These are phyloP conservation scores for Mycosphaerella sp. DNA, from an alignment of 2,329 filamentous ascomycete species.

Conservation along the genomic window DNA sequence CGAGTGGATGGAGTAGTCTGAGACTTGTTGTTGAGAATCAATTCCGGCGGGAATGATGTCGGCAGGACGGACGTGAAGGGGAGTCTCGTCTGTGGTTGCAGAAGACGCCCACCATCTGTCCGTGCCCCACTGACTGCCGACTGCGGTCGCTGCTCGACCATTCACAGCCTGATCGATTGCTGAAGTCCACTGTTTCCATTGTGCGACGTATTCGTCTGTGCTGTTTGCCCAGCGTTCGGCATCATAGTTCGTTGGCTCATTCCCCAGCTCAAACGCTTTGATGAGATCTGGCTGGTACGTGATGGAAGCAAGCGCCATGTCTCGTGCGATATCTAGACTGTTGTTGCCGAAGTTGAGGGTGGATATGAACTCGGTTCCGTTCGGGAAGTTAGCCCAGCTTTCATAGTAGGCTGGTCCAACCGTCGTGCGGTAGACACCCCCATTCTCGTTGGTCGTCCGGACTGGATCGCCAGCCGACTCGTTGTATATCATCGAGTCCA, in stretches of 20 bases:
- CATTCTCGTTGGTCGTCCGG: constrained; percentile 23
- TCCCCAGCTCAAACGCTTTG: constrained; percentile 28
- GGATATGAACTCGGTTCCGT: constrained; percentile 27
- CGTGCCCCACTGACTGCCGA: constrained; percentile 8
- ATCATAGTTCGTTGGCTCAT: constrained; percentile 30
- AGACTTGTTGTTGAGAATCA: constrained; percentile 23
- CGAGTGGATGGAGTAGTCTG: constrained; percentile 29
- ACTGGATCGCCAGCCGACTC: constrained; percentile 21
- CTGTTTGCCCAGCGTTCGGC: constrained; percentile 23
- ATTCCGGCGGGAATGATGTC: constrained; percentile 29
- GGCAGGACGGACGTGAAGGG: constrained; percentile 26
- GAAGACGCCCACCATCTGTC: constrained; percentile 29
- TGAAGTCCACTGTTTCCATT: constrained; percentile 29
- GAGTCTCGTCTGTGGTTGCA: constrained; percentile 28
- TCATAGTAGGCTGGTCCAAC: constrained; percentile 29
- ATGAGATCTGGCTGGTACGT: constrained; percentile 25
- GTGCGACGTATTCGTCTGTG: constrained; percentile 27
- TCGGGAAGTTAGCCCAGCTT: constrained; percentile 30
- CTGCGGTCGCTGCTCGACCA: neutral
- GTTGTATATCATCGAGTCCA: constrained; percentile 31
- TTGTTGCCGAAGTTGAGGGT: constrained; percentile 31
- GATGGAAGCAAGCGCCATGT: constrained; percentile 27
- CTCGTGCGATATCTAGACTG: constrained; percentile 26
- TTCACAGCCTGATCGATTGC: constrained; percentile 27
- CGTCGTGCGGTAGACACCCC: constrained; percentile 29